These are phyloP conservation scores for Tuber magnatum DNA, from an alignment of 495 filamentous ascomycete species.

Conservation along the genomic window DNA sequence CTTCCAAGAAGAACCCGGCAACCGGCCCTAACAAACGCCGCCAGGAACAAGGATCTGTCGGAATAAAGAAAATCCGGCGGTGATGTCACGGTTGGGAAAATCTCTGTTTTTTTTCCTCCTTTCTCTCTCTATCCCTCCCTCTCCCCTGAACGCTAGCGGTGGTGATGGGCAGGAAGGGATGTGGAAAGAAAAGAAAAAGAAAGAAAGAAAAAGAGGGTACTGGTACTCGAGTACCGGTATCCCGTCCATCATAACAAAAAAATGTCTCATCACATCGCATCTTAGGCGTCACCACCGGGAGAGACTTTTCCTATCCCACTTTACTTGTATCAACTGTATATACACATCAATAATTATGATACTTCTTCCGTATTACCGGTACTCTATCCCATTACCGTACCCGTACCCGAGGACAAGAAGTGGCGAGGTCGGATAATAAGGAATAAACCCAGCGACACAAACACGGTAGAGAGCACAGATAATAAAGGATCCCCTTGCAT, in stretches of 20 bases:
- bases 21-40: conserved; percentile 18
- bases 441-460: neutral
- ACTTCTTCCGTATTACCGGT: neutral
- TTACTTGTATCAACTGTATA: neutral
- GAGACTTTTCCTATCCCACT: neutral
- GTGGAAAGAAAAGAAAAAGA: conserved; percentile 8
- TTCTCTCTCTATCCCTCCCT: neutral
- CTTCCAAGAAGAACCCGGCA: conserved; percentile 27
- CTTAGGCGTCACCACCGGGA: neutral
- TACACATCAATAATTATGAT: conserved; percentile 2
- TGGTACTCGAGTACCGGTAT: too few species aligned
- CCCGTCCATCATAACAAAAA: neutral
- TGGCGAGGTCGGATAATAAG: neutral
- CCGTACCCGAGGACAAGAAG: neutral
- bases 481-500: neutral
- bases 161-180: neutral
- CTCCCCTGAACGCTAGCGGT: neutral
- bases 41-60: conserved; percentile 11
- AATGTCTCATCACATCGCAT: conserved; percentile 8
- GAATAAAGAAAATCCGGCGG: conserved; percentile 30
- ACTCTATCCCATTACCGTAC: neutral
- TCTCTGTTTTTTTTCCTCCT: neutral
- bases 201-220: neutral
- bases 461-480: neutral
- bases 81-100: conserved; percentile 1